Evolutionary conservation across 192 early-diverging fungal genomes (phyloP).

Genomic region (Oehlia diaphana): DNA sequence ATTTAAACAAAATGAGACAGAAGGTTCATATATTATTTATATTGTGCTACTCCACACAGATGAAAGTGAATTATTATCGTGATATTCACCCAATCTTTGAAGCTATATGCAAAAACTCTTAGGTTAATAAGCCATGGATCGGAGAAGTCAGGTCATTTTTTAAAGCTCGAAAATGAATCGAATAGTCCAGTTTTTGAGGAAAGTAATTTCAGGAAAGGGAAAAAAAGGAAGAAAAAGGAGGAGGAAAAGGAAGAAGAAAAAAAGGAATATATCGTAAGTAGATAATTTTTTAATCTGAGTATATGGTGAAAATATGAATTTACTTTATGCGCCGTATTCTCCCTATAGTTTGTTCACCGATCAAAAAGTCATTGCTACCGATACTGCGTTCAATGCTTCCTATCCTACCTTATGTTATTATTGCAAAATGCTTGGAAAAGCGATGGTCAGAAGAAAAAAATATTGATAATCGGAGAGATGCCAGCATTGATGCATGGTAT

Average conservation of each 20-base stretch:
- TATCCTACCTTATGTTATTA: slow-evolving; percentile 26
- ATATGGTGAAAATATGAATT: neutral
- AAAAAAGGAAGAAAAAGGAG: too few relatives aligned
- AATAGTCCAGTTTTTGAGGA: too few relatives aligned
- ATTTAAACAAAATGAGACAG: too few relatives aligned
- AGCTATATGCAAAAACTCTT: slow-evolving; percentile 5
- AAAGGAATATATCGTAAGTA: neutral
- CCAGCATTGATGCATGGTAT: slow-evolving; percentile 28
- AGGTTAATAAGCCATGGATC: slow-evolving; percentile 24
- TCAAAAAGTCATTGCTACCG: neutral
- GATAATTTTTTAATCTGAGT: neutral
- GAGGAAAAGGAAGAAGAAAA: too few relatives aligned
- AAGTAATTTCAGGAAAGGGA: too few relatives aligned
- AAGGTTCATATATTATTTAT: too few relatives aligned
- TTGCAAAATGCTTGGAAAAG: slow-evolving; percentile 7
- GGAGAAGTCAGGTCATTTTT: slow-evolving; percentile 11
- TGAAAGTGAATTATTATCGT: slow-evolving; percentile 10
- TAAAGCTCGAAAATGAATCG: neutral
- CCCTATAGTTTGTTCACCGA: neutral
- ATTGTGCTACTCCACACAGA: neutral
- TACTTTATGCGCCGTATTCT: neutral
- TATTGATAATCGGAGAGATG: slow-evolving; percentile 12
- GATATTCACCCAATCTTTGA: slow-evolving; percentile 26
- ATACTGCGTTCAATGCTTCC: slow-evolving; percentile 10
- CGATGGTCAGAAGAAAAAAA: slow-evolving; percentile 8